These are phyloP conservation scores for Hyaloscypha hepaticicola DNA, from an alignment of 495 filamentous ascomycete species.

Conservation along the genomic window DNA sequence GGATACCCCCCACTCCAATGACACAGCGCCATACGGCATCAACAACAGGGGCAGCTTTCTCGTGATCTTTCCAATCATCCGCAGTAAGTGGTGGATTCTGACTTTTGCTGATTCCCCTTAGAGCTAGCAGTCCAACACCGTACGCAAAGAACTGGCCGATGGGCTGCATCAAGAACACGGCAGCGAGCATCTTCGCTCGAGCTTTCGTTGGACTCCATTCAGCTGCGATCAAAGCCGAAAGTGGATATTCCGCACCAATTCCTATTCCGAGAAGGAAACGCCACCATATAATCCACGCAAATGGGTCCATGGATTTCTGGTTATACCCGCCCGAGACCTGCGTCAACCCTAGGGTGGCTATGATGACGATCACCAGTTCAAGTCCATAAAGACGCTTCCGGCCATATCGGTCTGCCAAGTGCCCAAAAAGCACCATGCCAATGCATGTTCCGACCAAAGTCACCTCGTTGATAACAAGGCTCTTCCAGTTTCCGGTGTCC, in stretches of 20 bases:
- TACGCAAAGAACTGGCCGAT: constrained; percentile 58
- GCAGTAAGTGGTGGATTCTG: constrained; percentile 43
- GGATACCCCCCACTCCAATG: constrained; percentile 58
- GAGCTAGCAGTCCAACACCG: constrained; percentile 38
- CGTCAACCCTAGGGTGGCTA: constrained; percentile 53
- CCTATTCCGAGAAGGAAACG: constrained; percentile 53
- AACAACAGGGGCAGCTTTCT: no score
- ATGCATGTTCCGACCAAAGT: constrained; percentile 57
- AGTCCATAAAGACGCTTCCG: constrained; percentile 27
- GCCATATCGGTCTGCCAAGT: constrained; percentile 59
- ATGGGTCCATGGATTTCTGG: constrained; percentile 49
- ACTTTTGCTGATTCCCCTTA: constrained; percentile 50
- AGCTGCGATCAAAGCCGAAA: background rate
- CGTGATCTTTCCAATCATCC: constrained; percentile 27
- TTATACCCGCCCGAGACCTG: constrained; percentile 30
- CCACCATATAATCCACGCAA: constrained; percentile 57
- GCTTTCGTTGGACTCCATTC: constrained; percentile 49
- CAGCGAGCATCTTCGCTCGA: constrained; percentile 60
- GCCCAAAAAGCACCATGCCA: constrained; percentile 60
- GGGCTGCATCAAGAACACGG: constrained; percentile 65
- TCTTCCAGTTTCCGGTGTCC: constrained; percentile 29
- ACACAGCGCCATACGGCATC: constrained; percentile 59
- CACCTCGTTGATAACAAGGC: constrained; percentile 53
- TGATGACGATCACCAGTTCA: constrained; percentile 23
- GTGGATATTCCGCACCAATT: constrained; percentile 3